phyloP scores from a whole-genome alignment of 2,329 filamentous ascomycete genomes.

The Aspergillus candidus region DNA sequence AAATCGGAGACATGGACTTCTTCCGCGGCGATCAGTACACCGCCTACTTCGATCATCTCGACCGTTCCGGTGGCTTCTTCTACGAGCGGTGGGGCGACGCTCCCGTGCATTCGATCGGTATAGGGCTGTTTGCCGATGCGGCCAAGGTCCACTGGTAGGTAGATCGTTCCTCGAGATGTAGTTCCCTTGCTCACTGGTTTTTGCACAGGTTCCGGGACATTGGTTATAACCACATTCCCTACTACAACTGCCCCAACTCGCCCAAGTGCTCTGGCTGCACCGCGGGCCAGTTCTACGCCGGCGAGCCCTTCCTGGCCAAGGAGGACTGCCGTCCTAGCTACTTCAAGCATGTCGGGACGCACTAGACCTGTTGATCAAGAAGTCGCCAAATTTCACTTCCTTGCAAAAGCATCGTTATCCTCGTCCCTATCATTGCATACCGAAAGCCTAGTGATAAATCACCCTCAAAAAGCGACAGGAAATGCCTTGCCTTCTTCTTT shows the following conservation, averaged over 20 bases:
- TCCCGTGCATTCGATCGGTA: slow-evolving; percentile 87
- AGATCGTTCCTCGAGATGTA: background rate
- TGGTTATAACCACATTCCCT: slow-evolving; percentile 95
- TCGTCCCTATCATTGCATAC: too few species aligned
- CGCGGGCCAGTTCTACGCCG: slow-evolving; percentile 83
- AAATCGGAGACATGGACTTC: slow-evolving; percentile 88
- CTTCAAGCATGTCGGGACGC: slow-evolving; percentile 91
- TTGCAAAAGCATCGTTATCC: too few species aligned
- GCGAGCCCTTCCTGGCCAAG: slow-evolving; percentile 73
- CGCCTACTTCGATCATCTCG: slow-evolving; percentile 93
- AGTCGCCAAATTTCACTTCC: background rate
- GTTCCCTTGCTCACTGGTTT: slow-evolving; percentile 1
- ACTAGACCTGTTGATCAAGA: slow-evolving; percentile 40
- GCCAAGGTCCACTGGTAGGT: slow-evolving; percentile 87
- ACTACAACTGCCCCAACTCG: slow-evolving; percentile 97
- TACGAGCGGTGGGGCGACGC: slow-evolving; percentile 99
- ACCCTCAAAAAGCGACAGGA: too few species aligned
- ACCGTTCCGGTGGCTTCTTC: slow-evolving; percentile 92
- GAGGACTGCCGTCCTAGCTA: slow-evolving; percentile 95
- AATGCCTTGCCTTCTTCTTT: background rate
- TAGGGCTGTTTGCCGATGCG: slow-evolving; percentile 87
- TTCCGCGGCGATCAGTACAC: slow-evolving; percentile 88
- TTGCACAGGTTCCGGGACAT: slow-evolving; percentile 91
- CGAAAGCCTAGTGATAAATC: too few species aligned
- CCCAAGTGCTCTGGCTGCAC: slow-evolving; percentile 85